phyloP scores from a whole-genome alignment of 139 green algal species.

The Coelastrella sp. region DNA sequence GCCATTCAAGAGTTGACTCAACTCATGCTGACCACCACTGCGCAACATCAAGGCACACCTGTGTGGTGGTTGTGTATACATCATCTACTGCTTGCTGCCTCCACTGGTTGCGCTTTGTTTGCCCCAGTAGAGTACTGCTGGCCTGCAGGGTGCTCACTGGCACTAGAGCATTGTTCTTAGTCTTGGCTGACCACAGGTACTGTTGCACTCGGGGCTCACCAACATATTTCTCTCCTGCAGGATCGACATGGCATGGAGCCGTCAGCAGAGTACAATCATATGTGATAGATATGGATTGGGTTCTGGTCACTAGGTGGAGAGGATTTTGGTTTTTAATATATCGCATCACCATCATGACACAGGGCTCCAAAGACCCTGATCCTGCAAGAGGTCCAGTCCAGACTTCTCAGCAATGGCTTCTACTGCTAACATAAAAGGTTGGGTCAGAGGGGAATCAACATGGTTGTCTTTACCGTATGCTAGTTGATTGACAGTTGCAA shows the following conservation, averaged over 20 bases:
- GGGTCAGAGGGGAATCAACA: background rate
- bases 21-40: too few species aligned
- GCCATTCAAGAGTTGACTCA: too few species aligned
- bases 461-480: background rate
- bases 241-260: background rate
- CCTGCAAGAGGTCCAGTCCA: too few species aligned
- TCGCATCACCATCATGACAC: too few species aligned
- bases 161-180: slow-evolving; percentile 4
- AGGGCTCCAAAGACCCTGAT: too few species aligned
- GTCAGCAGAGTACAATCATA: background rate
- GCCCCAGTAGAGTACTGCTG: background rate
- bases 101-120: slow-evolving; percentile 31
- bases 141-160: slow-evolving; percentile 25
- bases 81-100: background rate
- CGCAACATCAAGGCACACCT: too few species aligned
- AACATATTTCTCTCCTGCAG: slow-evolving; percentile 35
- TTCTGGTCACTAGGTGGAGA: too few species aligned
- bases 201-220: slow-evolving; percentile 31
- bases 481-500: slow-evolving; percentile 28
- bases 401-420: too few species aligned
- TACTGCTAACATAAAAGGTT: too few species aligned
- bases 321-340: too few species aligned
- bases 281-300: background rate
- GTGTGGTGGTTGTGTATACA: slow-evolving; percentile 13
- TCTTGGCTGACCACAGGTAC: slow-evolving; percentile 23